phyloP scores from a whole-genome alignment of 2,329 filamentous ascomycete genomes.

The Epichloe amarillans region DNA sequence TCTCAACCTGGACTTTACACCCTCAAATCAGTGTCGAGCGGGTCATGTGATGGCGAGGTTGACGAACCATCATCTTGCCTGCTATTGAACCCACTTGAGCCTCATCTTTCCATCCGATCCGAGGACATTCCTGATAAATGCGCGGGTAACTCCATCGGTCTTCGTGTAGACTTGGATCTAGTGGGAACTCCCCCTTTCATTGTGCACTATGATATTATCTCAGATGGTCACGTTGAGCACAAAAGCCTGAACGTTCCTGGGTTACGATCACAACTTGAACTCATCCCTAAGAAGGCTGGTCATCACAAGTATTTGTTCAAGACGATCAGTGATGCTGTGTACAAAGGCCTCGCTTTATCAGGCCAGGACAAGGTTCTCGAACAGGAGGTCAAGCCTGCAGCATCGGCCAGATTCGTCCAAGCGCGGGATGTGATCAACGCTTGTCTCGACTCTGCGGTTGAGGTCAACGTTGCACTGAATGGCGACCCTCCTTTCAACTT shows the following conservation, averaged over 20 bases:
- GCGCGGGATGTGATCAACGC: slow-evolving; percentile 44
- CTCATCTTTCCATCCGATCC: slow-evolving; percentile 56
- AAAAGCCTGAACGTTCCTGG: slow-evolving; percentile 49
- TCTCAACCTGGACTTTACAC: slow-evolving; percentile 76
- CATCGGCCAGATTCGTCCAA: slow-evolving; percentile 58
- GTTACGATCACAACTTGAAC: slow-evolving; percentile 69
- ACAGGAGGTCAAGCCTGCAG: slow-evolving; percentile 87
- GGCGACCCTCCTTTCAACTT: slow-evolving; percentile 81
- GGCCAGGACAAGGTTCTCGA: slow-evolving; percentile 54
- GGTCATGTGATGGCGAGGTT: slow-evolving; percentile 75
- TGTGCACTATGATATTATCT: slow-evolving; percentile 63
- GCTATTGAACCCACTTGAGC: slow-evolving; percentile 80
- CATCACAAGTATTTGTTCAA: slow-evolving; percentile 78
- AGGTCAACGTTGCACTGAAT: slow-evolving; percentile 58
- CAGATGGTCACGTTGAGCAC: slow-evolving; percentile 41
- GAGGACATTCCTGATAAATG: slow-evolving; percentile 91
- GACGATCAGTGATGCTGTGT: slow-evolving; percentile 70
- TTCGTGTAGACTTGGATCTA: slow-evolving; percentile 78
- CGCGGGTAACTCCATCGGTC: slow-evolving; percentile 81
- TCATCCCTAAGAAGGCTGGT: slow-evolving; percentile 70
- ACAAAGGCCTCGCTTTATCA: slow-evolving; percentile 50
- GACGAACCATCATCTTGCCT: slow-evolving; percentile 90
- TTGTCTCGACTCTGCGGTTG: slow-evolving; percentile 72
- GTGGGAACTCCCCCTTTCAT: slow-evolving; percentile 85
- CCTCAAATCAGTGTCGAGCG: slow-evolving; percentile 63